Conservation (phyloP, 2,329 filamentous ascomycete genomes). For the Arthrocladium fulminans region DNA sequence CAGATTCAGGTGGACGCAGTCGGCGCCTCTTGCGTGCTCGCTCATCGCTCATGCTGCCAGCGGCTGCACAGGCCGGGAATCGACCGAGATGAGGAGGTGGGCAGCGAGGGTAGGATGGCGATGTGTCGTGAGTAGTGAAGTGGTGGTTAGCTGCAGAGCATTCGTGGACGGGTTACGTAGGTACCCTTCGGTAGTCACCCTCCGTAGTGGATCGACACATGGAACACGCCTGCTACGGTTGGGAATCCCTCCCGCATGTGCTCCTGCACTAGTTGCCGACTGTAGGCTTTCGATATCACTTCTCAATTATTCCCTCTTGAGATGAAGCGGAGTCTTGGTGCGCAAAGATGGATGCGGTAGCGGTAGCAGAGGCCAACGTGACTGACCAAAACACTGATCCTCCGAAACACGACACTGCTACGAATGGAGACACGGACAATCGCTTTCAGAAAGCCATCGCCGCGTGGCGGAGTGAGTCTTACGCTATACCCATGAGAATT, state of each 20-base stretch:
- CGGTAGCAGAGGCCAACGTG: conserved; percentile 33
- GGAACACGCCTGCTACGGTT: background rate
- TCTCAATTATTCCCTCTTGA: background rate
- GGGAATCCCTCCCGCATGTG: background rate
- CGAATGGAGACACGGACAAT: conserved; percentile 55
- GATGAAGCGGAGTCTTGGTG: background rate
- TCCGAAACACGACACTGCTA: conserved; percentile 22
- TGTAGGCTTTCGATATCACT: background rate
- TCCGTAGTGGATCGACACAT: background rate
- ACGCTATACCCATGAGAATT: background rate
- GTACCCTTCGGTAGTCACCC: no score
- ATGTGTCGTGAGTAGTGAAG: background rate
- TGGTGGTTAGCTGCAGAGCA: no score
- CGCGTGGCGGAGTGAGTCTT: conserved; percentile 74
- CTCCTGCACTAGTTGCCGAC: background rate
- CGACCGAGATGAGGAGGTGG: background rate
- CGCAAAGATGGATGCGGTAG: conserved; percentile 35
- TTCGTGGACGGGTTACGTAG: conserved; percentile 3
- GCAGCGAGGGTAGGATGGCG: background rate
- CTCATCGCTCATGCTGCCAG: background rate
- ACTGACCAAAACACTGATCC: conserved; percentile 26
- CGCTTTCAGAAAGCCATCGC: conserved; percentile 96
- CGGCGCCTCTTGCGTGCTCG: background rate
- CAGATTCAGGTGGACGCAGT: conserved; percentile 27
- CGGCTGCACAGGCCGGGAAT: background rate